phyloP scores from a whole-genome alignment of 495 filamentous ascomycete species.

The Aspergillus ostianus region DNA sequence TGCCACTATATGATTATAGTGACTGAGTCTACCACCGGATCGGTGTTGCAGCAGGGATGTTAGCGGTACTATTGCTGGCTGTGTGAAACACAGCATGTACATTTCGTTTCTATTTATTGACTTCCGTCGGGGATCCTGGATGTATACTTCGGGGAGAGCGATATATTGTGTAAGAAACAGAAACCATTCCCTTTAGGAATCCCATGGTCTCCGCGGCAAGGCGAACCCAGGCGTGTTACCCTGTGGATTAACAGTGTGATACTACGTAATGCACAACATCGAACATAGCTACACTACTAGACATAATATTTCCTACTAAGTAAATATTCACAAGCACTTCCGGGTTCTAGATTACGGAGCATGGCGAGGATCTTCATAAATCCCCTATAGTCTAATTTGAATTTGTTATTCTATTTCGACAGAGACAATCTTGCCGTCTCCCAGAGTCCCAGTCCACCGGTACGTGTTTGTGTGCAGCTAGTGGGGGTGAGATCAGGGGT shows the following conservation, averaged over 20 bases:
- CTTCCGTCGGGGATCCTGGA: not conserved
- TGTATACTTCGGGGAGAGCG: conserved; percentile 1
- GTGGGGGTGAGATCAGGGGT: not conserved
- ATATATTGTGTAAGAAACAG: conserved; percentile 17
- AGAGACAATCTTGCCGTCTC: not conserved
- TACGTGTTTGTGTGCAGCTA: not conserved
- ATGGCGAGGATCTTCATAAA: not conserved
- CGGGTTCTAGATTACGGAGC: not conserved
- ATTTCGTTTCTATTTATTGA: conserved; percentile 9
- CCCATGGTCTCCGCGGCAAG: too few relatives aligned
- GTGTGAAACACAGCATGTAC: conserved; percentile 15
- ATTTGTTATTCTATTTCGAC: not conserved
- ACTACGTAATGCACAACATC: not conserved
- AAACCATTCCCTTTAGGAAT: not conserved
- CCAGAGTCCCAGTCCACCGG: not conserved
- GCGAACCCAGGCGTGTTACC: not conserved
- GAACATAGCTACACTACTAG: not conserved
- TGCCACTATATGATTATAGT: conserved; percentile 22
- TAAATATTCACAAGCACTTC: too few relatives aligned
- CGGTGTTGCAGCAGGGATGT: conserved; percentile 21
- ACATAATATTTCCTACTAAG: not conserved
- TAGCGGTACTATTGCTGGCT: conserved; percentile 5
- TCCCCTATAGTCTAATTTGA: not conserved
- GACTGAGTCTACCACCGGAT: conserved; percentile 17
- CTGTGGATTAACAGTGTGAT: not conserved